phyloP scores from a whole-genome alignment of 768 basidiomycete species.

The Naematelia aurantialba region DNA sequence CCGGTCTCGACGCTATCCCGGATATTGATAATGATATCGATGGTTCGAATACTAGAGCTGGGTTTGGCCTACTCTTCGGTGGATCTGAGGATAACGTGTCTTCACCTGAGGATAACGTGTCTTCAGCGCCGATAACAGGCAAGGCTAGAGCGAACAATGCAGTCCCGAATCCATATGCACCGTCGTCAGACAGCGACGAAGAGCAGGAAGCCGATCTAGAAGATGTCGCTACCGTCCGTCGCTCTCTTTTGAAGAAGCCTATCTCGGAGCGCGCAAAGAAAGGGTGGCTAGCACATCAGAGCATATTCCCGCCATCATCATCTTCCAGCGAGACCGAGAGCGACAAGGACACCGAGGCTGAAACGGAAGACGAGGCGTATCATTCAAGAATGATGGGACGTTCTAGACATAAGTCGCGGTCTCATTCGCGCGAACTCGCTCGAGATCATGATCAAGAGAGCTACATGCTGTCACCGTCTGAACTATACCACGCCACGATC shows the following conservation, averaged over 20 bases:
- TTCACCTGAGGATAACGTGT: neutral
- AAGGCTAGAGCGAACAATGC: slow-evolving; percentile 4
- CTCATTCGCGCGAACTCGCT: slow-evolving; percentile 16
- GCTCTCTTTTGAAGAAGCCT: slow-evolving; percentile 16
- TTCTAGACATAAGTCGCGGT: slow-evolving; percentile 16
- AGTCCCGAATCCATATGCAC: slow-evolving; percentile 38
- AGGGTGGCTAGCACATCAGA: slow-evolving; percentile 50
- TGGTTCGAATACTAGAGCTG: slow-evolving; percentile 14
- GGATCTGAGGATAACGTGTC: slow-evolving; percentile 6
- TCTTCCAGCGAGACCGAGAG: slow-evolving; percentile 27
- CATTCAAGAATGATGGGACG: slow-evolving; percentile 27
- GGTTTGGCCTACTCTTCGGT: slow-evolving; percentile 28
- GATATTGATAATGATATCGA: slow-evolving; percentile 25
- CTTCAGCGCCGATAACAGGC: slow-evolving; percentile 6
- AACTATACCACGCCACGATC: slow-evolving; percentile 17
- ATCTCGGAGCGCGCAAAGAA: slow-evolving; percentile 32
- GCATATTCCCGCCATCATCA: slow-evolving; percentile 44
- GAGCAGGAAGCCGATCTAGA: slow-evolving; percentile 31
- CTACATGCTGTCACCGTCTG: slow-evolving; percentile 29
- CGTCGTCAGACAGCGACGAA: slow-evolving; percentile 25
- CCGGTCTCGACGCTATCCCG: slow-evolving; percentile 35
- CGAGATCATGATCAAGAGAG: slow-evolving; percentile 23
- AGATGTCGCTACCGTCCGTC: slow-evolving; percentile 29
- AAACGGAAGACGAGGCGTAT: slow-evolving; percentile 22
- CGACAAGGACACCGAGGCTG: slow-evolving; percentile 31